Evolutionary conservation across 805 yeast genomes (phyloP).

Genomic region (Helenozyma baotianmanensis): DNA sequence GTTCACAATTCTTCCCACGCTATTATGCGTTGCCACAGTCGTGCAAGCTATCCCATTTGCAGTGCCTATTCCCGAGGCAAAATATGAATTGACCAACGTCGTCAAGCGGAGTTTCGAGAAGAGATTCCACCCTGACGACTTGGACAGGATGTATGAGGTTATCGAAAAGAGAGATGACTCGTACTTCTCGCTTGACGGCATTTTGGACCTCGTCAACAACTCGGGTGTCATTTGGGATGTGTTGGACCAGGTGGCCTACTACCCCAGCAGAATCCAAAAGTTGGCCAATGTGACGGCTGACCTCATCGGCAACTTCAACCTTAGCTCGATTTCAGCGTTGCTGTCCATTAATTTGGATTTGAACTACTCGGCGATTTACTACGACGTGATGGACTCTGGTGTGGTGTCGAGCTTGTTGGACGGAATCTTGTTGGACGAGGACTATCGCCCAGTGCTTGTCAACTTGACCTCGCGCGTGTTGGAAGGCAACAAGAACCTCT

Average conservation of each 20-base stretch:
- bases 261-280: slow-evolving; percentile 22
- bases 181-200: slow-evolving; percentile 19
- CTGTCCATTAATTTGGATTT: slow-evolving; percentile 8
- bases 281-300: slow-evolving; percentile 31
- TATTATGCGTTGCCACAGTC: slow-evolving; percentile 9
- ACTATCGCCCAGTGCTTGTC: slow-evolving; percentile 29
- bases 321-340: slow-evolving; percentile 7
- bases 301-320: slow-evolving; percentile 13
- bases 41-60: slow-evolving; percentile 19
- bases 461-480: slow-evolving; percentile 28
- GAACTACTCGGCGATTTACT: slow-evolving; percentile 18
- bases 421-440: slow-evolving; percentile 33
- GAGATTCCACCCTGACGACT: slow-evolving; percentile 4
- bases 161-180: slow-evolving; percentile 17
- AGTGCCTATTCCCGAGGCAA: slow-evolving; percentile 16
- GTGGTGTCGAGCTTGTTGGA: slow-evolving; percentile 30
- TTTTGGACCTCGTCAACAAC: slow-evolving; percentile 23
- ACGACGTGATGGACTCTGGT: slow-evolving; percentile 29
- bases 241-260: slow-evolving; percentile 32
- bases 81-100: slow-evolving; percentile 4
- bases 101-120: slow-evolving; percentile 6
- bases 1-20: slow-evolving; percentile 6
- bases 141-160: slow-evolving; percentile 11
- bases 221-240: slow-evolving; percentile 31
- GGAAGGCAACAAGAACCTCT: slow-evolving; percentile 24